Conservation (phyloP, 495 filamentous ascomycete species). For the Talaromyces wortmannii region DNA sequence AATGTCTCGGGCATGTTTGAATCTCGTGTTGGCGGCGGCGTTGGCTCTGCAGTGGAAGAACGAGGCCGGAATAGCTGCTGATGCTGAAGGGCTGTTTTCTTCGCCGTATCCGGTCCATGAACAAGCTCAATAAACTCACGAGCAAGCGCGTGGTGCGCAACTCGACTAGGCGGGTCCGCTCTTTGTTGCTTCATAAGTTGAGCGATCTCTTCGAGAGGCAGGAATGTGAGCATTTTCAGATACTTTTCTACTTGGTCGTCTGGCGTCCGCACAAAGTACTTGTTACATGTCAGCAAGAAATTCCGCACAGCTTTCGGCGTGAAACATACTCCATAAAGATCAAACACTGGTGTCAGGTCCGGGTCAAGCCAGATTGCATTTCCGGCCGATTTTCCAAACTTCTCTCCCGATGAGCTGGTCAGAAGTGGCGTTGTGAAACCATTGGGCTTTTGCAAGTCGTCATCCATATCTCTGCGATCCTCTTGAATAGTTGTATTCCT, state of each 20-base stretch:
- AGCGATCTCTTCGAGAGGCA: conserved; percentile 60
- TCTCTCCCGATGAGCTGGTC: conserved; percentile 75
- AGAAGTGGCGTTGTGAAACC: conserved; percentile 88
- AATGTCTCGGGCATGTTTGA: conserved; percentile 11
- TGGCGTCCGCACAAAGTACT: conserved; percentile 80
- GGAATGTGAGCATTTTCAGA: conserved; percentile 86
- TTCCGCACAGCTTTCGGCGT: neutral
- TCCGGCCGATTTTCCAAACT: conserved; percentile 92
- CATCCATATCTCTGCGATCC: conserved; percentile 17
- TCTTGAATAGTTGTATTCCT: conserved; percentile 35
- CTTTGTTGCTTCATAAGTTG: conserved; percentile 59
- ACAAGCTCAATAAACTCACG: conserved; percentile 71
- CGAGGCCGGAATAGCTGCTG: conserved; percentile 45
- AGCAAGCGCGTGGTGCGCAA: conserved; percentile 77
- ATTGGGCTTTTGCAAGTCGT: conserved; percentile 48
- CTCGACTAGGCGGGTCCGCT: conserved; percentile 56
- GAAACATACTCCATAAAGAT: conserved; percentile 69
- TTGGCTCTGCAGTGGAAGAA: conserved; percentile 30
- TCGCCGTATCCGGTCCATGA: conserved; percentile 58
- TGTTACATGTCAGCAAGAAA: conserved; percentile 10
- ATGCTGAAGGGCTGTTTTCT: conserved; percentile 51
- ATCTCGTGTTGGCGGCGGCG: conserved; percentile 24
- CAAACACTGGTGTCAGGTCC: conserved; percentile 71
- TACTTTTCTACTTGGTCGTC: conserved; percentile 75
- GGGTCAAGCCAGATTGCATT: conserved; percentile 92